Percentiles rank a stretch among this genome's conserved stretches.
These are phyloP conservation scores for Gaeumannomyces sp. DNA, from an alignment of 2,329 filamentous ascomycete genomes.

Conservation along the genomic window DNA sequence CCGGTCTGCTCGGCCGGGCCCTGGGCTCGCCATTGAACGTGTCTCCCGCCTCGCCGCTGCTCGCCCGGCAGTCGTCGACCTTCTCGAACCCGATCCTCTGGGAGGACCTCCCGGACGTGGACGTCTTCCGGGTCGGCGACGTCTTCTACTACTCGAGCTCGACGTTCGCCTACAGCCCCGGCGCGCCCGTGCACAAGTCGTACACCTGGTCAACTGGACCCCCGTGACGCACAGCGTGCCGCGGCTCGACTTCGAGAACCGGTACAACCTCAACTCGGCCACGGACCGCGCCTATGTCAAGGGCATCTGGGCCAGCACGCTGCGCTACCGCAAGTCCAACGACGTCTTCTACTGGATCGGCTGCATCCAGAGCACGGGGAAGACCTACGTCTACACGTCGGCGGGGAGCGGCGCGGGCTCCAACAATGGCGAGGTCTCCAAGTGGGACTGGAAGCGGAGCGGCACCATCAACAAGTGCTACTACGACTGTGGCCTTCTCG, in stretches of 20 bases:
- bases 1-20: slow-evolving; percentile 2
- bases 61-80: slow-evolving; percentile 8
- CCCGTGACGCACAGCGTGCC: slow-evolving; percentile 39
- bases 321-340: slow-evolving; percentile 44
- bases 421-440: slow-evolving; percentile 26
- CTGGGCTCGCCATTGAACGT: neutral
- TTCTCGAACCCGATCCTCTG: slow-evolving; percentile 49
- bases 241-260: slow-evolving; percentile 36
- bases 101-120: slow-evolving; percentile 48
- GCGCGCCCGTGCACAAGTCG: slow-evolving; percentile 49
- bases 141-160: slow-evolving; percentile 50
- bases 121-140: slow-evolving; percentile 44
- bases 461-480: slow-evolving; percentile 34
- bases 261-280: slow-evolving; percentile 38
- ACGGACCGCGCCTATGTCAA: slow-evolving; percentile 39
- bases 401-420: slow-evolving; percentile 36
- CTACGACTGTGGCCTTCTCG: slow-evolving; percentile 51
- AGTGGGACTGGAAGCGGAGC: slow-evolving; percentile 19
- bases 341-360: slow-evolving; percentile 52
- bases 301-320: slow-evolving; percentile 50
- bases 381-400: slow-evolving; percentile 49
- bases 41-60: slow-evolving; percentile 2
- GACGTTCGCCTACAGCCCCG: slow-evolving; percentile 50
- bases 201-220: slow-evolving; percentile 48
- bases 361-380: slow-evolving; percentile 39